These are phyloP conservation scores for Penicillium sp. DNA, from an alignment of 2,329 filamentous ascomycete genomes.

Conservation along the genomic window DNA sequence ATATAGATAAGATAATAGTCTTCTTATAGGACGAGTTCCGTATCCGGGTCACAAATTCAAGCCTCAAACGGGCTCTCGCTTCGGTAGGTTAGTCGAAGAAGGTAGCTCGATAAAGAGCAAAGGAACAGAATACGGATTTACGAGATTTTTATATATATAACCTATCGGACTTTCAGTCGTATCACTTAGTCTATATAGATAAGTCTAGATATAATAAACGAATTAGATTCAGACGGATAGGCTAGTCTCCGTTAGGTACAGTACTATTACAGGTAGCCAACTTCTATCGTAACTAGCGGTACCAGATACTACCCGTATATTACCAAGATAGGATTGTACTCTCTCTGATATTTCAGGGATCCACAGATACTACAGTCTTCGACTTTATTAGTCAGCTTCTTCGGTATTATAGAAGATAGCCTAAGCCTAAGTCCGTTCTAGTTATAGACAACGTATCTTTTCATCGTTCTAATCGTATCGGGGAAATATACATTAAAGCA, in stretches of 20 bases:
- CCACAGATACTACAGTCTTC: too few relatives aligned
- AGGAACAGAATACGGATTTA: background rate
- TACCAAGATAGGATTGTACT: background rate
- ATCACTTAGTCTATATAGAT: background rate
- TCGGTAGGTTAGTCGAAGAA: background rate
- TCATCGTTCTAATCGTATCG: background rate
- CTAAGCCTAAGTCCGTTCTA: too few relatives aligned
- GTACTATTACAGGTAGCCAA: background rate
- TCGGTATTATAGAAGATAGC: too few relatives aligned
- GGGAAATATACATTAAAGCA: background rate
- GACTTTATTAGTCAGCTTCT: too few relatives aligned
- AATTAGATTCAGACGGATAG: background rate
- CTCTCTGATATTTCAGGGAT: too few relatives aligned
- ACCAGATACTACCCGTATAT: background rate
- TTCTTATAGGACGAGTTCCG: constrained; percentile 15
- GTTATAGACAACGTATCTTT: background rate
- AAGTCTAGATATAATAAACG: background rate
- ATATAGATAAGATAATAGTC: constrained; percentile 21
- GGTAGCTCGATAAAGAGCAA: background rate
- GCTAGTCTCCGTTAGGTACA: background rate
- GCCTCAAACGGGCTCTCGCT: background rate
- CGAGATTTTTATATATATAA: background rate
- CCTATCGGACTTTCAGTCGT: background rate
- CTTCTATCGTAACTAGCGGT: background rate
- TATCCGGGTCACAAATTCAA: background rate